Evolutionary conservation across 2,329 filamentous ascomycete species (phyloP).

Genomic region (Pyricularia sp.): DNA sequence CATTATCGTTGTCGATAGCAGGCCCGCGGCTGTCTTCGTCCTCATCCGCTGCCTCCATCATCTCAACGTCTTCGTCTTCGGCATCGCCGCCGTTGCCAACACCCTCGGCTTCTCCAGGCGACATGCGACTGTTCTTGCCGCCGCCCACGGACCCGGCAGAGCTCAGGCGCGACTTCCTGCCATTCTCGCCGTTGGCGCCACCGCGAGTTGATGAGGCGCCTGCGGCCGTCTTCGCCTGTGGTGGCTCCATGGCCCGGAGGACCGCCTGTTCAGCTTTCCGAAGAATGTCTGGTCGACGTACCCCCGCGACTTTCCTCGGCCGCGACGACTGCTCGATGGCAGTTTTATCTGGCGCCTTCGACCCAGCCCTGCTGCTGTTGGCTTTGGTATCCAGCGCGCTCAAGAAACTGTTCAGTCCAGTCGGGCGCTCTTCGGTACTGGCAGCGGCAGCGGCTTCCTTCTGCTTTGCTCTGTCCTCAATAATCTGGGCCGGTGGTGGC

Average conservation of each 20-base stretch:
- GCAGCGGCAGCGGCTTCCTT: conserved; percentile 26
- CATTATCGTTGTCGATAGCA: conserved; percentile 16
- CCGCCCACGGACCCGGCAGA: conserved; percentile 30
- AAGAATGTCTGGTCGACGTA: conserved; percentile 44
- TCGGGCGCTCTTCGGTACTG: conserved; percentile 13
- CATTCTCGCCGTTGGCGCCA: neutral
- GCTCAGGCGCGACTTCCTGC: conserved; percentile 32
- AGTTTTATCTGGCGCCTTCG: conserved; percentile 17
- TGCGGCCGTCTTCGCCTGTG: conserved; percentile 11
- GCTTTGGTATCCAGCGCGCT: conserved; percentile 2
- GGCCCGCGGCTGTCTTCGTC: conserved; percentile 12
- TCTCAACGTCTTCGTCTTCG: conserved; percentile 28
- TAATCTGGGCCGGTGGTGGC: conserved; percentile 30
- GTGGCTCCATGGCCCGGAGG: conserved; percentile 33
- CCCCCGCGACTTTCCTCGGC: conserved; percentile 28
- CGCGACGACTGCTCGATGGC: conserved; percentile 20
- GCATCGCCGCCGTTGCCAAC: conserved; percentile 17
- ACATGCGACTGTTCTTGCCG: conserved; percentile 27
- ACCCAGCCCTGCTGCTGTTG: conserved; percentile 8
- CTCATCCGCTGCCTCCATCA: conserved; percentile 26
- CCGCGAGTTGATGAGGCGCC: neutral
- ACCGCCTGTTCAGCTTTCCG: conserved; percentile 49
- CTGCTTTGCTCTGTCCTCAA: conserved; percentile 26
- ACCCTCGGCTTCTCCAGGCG: conserved; percentile 18
- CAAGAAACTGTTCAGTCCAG: conserved; percentile 5